Evolutionary conservation across 2,329 filamentous ascomycete species (phyloP), one percentile per base, ranked within the genome.

Genomic region (Lithohypha guttulata): DNA sequence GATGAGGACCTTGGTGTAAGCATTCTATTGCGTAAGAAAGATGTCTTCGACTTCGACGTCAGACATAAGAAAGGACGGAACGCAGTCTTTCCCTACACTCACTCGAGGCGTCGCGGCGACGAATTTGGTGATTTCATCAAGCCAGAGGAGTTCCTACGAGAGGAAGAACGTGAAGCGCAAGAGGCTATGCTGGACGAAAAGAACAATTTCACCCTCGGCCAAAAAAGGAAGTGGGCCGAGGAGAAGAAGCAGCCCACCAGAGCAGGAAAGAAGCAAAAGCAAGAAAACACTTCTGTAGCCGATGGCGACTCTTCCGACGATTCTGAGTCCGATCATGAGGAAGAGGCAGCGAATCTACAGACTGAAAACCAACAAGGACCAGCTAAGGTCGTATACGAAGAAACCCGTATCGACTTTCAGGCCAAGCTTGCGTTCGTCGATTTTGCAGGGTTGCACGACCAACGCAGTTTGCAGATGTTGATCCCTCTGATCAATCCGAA

Each of bases 191-290:
- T 66, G 10, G 69, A 70, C 42, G 61, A 60, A 9, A 67, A 69
- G 19, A 61, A 63, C 21, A 69, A 80, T 47, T 75, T 75, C 36
- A 74, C 73, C 31, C 71, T 94, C 14, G 91, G 89, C 13, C 87
- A 89, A 65, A 98, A 98, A 63, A 76, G 91, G 44, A 93, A 85
- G 59, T 96, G 89, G 85, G 84, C 89, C 49, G 85, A 93, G 44
- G 64, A 75, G 15, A 69, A 65, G 2, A 58, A 58, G 30, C 26
- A 55, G 53, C 34, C 55, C 54, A 20, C 61, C 58, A 33, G 61
- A 59, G 31, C 62, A 59, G 22, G 51, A 56, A 42, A 50, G 52
- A 43, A 46, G 34, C 25, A 43, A 27, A 33, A 47, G 31, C 39
- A 20, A 2, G 39, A 41, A 13, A 41, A 17, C 13, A 58, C 18